Percentiles rank a stretch among this genome's conserved stretches.
These are phyloP conservation scores for Pleoardoris graminearum DNA, from an alignment of 2,329 filamentous ascomycete species.

Conservation along the genomic window DNA sequence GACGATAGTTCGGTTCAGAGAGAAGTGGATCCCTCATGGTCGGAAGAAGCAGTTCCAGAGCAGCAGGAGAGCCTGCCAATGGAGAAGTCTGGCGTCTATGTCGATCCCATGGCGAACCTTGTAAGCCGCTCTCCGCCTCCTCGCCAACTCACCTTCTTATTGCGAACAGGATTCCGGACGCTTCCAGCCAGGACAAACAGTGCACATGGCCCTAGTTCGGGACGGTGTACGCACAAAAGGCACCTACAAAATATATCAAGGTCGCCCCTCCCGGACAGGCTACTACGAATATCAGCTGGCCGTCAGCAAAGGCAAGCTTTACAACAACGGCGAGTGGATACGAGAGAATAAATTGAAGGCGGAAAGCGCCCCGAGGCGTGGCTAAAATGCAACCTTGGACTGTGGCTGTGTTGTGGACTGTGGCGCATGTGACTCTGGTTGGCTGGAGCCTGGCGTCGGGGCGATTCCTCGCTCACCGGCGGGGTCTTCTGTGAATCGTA, in stretches of 20 bases:
- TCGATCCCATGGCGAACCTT: slow-evolving; percentile 19
- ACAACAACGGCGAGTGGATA: slow-evolving; percentile 31
- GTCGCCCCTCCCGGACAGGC: slow-evolving; percentile 13
- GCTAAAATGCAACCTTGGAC: slow-evolving; percentile 16
- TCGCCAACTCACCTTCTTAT: slow-evolving; percentile 5
- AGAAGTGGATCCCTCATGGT: slow-evolving; percentile 14
- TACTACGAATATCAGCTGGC: slow-evolving; percentile 37
- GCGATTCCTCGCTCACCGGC: slow-evolving; percentile 14
- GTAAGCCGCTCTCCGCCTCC: slow-evolving; percentile 15
- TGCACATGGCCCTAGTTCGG: slow-evolving; percentile 32
- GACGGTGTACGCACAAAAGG: slow-evolving; percentile 27
- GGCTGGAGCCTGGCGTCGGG: background rate
- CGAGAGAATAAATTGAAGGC: slow-evolving; percentile 32
- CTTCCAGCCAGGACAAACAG: slow-evolving; percentile 27
- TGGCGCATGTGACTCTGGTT: slow-evolving; percentile 13
- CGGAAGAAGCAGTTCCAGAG: slow-evolving; percentile 19
- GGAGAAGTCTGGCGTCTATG: slow-evolving; percentile 30
- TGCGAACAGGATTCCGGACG: slow-evolving; percentile 22
- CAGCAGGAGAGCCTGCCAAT: background rate
- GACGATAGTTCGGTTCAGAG: slow-evolving; percentile 24
- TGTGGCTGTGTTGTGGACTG: background rate
- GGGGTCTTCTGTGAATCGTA: slow-evolving; percentile 16
- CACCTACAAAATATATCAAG: slow-evolving; percentile 23
- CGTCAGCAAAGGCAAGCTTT: slow-evolving; percentile 16
- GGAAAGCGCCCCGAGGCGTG: slow-evolving; percentile 16